phyloP scores from a whole-genome alignment of 2,329 filamentous ascomycete species.

The Alternaria rosae region DNA sequence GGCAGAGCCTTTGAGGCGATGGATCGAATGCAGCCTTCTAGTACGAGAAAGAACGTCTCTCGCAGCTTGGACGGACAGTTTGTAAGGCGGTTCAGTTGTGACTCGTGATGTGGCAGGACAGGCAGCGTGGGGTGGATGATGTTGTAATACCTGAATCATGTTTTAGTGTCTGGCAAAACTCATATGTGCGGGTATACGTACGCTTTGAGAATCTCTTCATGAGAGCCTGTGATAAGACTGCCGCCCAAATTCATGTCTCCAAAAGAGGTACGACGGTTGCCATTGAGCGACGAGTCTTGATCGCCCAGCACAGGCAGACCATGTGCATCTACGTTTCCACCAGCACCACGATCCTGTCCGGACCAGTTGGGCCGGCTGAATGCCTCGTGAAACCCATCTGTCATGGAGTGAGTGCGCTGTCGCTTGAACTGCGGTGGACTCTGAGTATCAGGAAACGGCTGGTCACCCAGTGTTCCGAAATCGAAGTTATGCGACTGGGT shows the following conservation, averaged over 20 bases:
- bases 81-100: constrained; percentile 43
- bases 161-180: constrained; percentile 19
- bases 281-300: constrained; percentile 43
- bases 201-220: constrained; percentile 47
- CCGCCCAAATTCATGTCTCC: constrained; percentile 46
- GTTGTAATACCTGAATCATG: constrained; percentile 41
- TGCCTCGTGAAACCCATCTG: constrained; percentile 44
- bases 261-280: constrained; percentile 45
- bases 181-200: constrained; percentile 18
- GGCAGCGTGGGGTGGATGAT: constrained; percentile 47
- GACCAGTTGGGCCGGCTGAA: constrained; percentile 45
- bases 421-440: constrained; percentile 42
- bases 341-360: constrained; percentile 45
- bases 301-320: constrained; percentile 32
- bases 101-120: constrained; percentile 43
- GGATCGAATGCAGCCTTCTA: constrained; percentile 46
- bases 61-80: constrained; percentile 45
- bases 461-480: constrained; percentile 38
- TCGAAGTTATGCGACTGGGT: constrained; percentile 39
- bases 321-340: constrained; percentile 26
- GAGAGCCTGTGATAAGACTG: constrained; percentile 44
- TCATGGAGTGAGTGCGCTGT: constrained; percentile 51
- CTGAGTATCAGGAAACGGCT: constrained; percentile 39
- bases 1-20: constrained; percentile 39
- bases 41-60: constrained; percentile 45